Base-by-base conservation (phyloP, 2,329 filamentous ascomycete genomes). In the Penicillium olsonii region DNA sequence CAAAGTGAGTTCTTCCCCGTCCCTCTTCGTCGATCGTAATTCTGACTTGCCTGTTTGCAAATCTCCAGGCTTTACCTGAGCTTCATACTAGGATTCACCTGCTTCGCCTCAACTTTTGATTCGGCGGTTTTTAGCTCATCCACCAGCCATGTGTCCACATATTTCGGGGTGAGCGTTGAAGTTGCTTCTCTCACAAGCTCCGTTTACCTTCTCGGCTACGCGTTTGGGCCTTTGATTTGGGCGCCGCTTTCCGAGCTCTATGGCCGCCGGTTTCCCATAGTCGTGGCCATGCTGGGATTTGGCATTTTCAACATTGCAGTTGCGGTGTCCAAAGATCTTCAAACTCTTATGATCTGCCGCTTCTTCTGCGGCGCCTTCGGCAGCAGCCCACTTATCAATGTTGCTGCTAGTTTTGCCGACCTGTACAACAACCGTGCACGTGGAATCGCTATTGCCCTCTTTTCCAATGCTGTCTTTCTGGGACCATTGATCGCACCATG, bases 331-430 rank as follows among this genome's bases (percentile, higher is more conserved):
- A 65, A 63, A 49, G 70, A 67, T 43, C 64, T 70, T 1, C 57
- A 62, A 3, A 62, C 63, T 1, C 52, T 76, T 6, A 69, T 75
- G 52, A 53, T 75, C 44, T 74, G 68, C 3, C 65, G 76, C 2
- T 78, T 76, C 61, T 75, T 78, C 50, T 70, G 56, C 10, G 75
- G 75, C 3, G 54, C 77, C 2, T 77, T 77, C 52, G 75, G 68
- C 0, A 71, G 70, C 1, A 70, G 72, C 2, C 73, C 75, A 0
- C 64, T 77, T 19, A 69, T 66, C 46, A 74, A 77, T 44, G 73
- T 75, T 18, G 62, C 66, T 10, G 76, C 74, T 5, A 71, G 71
- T 0, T 52, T 78, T 2, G 75, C 72, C 2, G 75, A 78, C 42
- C 70, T 78, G 41, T 78, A 37, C 68, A 48, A 57, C 59, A 39